Percentiles rank a stretch among this genome's conserved stretches.
Evolutionary conservation across 768 basidiomycete genomes (phyloP).

Genomic region (Serendipita sp.): DNA sequence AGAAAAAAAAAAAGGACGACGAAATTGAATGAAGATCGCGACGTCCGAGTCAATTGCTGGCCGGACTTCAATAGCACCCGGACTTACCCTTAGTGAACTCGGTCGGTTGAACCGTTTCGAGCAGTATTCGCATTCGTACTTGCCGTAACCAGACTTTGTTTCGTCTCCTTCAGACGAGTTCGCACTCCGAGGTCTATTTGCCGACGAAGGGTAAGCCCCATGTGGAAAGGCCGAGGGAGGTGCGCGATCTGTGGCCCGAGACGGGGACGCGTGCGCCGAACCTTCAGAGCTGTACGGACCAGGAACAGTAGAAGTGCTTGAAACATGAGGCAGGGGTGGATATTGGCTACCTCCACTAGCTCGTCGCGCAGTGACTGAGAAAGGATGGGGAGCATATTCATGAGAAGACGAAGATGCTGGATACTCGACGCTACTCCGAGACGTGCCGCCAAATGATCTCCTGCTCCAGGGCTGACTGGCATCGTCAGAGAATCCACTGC

Average conservation of each 20-base stretch:
- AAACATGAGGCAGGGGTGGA: neutral
- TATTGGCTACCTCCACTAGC: neutral
- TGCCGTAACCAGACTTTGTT: constrained; percentile 5
- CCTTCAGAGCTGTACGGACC: neutral
- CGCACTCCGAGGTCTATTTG: neutral
- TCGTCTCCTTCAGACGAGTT: constrained; percentile 7
- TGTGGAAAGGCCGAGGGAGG: constrained; percentile 1
- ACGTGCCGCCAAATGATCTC: neutral
- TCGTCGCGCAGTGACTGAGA: neutral
- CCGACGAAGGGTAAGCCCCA: neutral
- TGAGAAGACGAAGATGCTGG: neutral
- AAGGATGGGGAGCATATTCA: neutral
- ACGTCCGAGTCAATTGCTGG: neutral
- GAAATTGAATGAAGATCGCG: neutral
- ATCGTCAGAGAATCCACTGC: neutral
- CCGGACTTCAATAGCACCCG: neutral
- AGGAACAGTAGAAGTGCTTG: neutral
- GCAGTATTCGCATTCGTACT: constrained; percentile 29
- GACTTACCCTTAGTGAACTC: constrained; percentile 31
- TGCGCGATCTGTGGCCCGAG: neutral
- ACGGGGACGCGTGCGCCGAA: neutral
- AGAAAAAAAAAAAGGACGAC: neutral
- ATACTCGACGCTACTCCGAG: neutral
- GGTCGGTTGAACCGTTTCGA: constrained; percentile 52
- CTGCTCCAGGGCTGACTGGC: neutral